These are phyloP conservation scores for Tulasnella sp. DNA, from an alignment of 768 basidiomycete genomes.

Conservation along the genomic window DNA sequence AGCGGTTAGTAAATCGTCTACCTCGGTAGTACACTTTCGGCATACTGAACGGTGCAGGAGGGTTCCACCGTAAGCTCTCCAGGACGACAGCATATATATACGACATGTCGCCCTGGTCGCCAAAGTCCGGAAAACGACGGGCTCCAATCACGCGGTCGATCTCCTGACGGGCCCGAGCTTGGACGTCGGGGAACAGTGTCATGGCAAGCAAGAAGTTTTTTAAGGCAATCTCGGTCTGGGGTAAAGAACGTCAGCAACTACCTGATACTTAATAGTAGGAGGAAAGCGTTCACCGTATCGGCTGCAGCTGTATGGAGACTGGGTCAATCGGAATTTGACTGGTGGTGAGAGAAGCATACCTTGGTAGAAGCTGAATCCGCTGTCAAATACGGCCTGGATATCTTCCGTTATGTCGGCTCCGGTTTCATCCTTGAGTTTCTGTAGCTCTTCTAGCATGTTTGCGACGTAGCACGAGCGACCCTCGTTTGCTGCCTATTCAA, in stretches of 20 bases:
- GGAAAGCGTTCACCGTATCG: neutral
- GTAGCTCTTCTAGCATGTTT: neutral
- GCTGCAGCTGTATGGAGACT: neutral
- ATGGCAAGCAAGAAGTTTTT: neutral
- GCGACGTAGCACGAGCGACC: neutral
- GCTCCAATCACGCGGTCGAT: neutral
- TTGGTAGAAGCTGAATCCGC: neutral
- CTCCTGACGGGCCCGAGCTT: neutral
- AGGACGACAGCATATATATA: neutral
- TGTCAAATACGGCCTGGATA: slow-evolving; percentile 1
- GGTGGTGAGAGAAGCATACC: neutral
- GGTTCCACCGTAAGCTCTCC: neutral
- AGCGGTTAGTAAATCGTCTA: neutral
- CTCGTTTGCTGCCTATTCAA: neutral
- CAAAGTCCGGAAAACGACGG: neutral
- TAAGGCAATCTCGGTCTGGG: neutral
- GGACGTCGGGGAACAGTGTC: neutral
- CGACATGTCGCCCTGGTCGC: neutral
- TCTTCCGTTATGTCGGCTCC: neutral
- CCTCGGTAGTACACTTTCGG: neutral
- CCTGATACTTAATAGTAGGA: neutral
- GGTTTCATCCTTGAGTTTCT: neutral
- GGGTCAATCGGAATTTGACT: too few species aligned
- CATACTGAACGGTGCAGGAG: neutral
- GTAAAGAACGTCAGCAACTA: neutral